Conservation (phyloP, 495 filamentous ascomycete genomes). For the Aspergillus taichungensis region DNA sequence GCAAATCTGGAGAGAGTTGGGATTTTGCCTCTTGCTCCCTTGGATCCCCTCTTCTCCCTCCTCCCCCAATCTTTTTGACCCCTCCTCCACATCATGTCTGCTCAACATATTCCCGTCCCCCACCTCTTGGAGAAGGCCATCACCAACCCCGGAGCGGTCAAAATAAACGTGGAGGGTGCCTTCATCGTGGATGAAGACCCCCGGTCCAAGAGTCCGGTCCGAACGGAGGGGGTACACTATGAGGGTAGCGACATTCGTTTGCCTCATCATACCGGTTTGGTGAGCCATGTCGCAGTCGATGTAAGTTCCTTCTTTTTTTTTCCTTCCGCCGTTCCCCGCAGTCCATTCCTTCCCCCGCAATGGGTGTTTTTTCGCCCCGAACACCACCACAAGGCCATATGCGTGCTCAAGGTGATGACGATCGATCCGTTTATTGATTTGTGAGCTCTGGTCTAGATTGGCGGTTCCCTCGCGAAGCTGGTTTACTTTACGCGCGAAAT, state of each 20-base stretch:
- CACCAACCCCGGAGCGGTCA: conserved; percentile 71
- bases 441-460: conserved; percentile 54
- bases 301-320: conserved; percentile 43
- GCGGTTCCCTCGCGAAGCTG: conserved; percentile 87
- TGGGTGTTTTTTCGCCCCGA: conserved; percentile 6
- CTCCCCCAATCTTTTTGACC: conserved; percentile 6
- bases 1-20: no score
- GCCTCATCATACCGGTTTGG: conserved; percentile 83
- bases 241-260: conserved; percentile 90
- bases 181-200: conserved; percentile 87
- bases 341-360: conserved; percentile 27
- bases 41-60: conserved; percentile 15
- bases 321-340: conserved; percentile 24
- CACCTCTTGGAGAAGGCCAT: conserved; percentile 56
- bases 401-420: neutral
- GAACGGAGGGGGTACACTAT: conserved; percentile 55
- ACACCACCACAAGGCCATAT: neutral
- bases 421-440: conserved; percentile 14
- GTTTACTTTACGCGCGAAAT: conserved; percentile 94
- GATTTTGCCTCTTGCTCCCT: neutral
- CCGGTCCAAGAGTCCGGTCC: conserved; percentile 37
- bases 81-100: conserved; percentile 8
- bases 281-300: conserved; percentile 95
- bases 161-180: conserved; percentile 91
- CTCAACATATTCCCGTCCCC: conserved; percentile 14